Evolutionary conservation across 257 asterid genomes (phyloP), one percentile per base, ranked within the genome.

Genomic region (Solanum acaule): DNA sequence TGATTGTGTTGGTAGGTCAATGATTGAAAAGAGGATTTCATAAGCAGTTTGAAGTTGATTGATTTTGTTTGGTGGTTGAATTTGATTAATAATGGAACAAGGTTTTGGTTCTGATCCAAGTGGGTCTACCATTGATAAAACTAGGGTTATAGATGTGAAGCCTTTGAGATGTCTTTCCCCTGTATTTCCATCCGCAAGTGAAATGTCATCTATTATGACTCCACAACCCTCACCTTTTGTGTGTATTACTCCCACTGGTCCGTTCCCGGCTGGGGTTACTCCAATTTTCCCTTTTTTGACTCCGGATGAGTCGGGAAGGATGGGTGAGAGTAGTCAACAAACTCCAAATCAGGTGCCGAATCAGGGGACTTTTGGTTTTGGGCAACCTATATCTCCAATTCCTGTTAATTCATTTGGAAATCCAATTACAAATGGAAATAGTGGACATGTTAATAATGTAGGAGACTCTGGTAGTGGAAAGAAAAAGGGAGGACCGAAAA

Each of bases 181-280:
- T 4, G 89, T 96, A 83, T 97, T 97, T 87, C 98, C 98, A 9
- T 90, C 93, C 12, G 87, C 94, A 63, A 89, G 92, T 15, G 98
- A 93, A 37, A 85, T 87, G 92, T 90, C 95, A 35, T 89, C 97
- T 1, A 34, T 88, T 87, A 83, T 92, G 2, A 85, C 88, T 68
- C 94, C 98, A 34, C 94, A 94, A 10, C 94, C 98, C 2, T 59
- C 96, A 25, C 97, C 99, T 40, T 97, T 97, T 85, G 94, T 93
- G 22, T 96, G 99, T 87, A 94, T 96, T 73, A 92, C 99, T 25
- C 99, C 99, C 7, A 49, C 92, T 6, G 99, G 99, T 52, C 99
- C 99, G 16, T 97, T 96, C 76, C 99, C 98, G 8, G 85, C 94
- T 15, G 99, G 98, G 14, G 92, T 96, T 86, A 94, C 95, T 59